A percentile compares a stretch with the other conserved stretches of the same genome.
These are phyloP conservation scores for Neurospora sp. DNA, from an alignment of 495 filamentous ascomycete genomes.

Conservation along the genomic window DNA sequence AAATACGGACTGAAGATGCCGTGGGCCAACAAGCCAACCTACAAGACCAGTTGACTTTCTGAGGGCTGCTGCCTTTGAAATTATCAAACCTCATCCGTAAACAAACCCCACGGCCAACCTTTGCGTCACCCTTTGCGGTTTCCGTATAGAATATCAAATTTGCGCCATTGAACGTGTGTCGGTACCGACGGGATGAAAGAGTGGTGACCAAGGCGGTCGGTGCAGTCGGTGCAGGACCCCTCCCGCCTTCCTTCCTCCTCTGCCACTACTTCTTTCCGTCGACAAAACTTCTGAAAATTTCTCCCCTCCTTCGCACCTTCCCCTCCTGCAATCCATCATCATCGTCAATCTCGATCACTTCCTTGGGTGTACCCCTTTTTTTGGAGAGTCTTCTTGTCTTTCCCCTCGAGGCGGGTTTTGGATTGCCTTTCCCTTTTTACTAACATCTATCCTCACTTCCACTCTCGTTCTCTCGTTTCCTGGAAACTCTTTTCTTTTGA, in stretches of 20 bases:
- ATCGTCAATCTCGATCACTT: not conserved
- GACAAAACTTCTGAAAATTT: not conserved
- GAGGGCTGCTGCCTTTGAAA: not conserved
- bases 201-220: not conserved
- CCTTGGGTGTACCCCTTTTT: not conserved
- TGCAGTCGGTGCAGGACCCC: not conserved
- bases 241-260: not conserved
- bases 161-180: not conserved
- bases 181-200: not conserved
- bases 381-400: not conserved
- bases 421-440: not conserved
- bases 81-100: constrained; percentile 4
- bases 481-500: not conserved
- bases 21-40: not conserved
- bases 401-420: not conserved
- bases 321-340: not conserved
- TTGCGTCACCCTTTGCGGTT: not conserved
- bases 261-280: not conserved
- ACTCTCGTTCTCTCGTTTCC: constrained; percentile 3
- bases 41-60: not conserved
- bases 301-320: not conserved
- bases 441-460: not conserved
- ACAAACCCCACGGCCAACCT: not conserved
- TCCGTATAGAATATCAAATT: not conserved
- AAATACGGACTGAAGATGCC: not conserved